phyloP scores from a whole-genome alignment of 2,329 filamentous ascomycete genomes.

The Apiospora kogelbergensis region DNA sequence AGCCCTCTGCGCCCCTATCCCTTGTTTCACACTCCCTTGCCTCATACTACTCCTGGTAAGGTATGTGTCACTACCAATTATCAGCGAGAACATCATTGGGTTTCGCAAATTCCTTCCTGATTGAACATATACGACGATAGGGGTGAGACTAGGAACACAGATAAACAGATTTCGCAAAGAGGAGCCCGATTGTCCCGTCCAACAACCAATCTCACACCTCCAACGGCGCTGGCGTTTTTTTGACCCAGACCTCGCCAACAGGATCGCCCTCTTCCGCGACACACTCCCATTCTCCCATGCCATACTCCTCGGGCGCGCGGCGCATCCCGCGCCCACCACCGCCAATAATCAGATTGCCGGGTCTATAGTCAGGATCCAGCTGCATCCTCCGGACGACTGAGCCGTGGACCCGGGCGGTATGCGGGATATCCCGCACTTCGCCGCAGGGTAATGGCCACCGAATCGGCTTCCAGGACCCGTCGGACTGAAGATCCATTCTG shows the following conservation, averaged over 20 bases:
- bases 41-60: neutral
- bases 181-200: neutral
- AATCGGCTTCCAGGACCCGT: slow-evolving; percentile 78
- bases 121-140: neutral
- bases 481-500: slow-evolving; percentile 72
- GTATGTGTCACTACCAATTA: neutral
- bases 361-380: slow-evolving; percentile 62
- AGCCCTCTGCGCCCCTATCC: neutral
- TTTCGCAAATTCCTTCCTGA: neutral
- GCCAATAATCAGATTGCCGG: slow-evolving; percentile 77
- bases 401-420: slow-evolving; percentile 68
- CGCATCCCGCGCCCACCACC: slow-evolving; percentile 72
- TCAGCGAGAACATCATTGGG: neutral
- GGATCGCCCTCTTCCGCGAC: slow-evolving; percentile 63
- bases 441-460: slow-evolving; percentile 77
- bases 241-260: slow-evolving; percentile 64
- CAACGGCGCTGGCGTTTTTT: neutral
- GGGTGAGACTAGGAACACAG: neutral
- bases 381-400: slow-evolving; percentile 74
- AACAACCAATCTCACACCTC: neutral
- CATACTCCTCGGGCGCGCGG: slow-evolving; percentile 58
- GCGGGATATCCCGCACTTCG: slow-evolving; percentile 74
- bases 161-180: neutral
- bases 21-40: neutral
- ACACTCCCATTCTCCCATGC: slow-evolving; percentile 73